Evolutionary conservation across 2,329 filamentous ascomycete species (phyloP).

Genomic region (Amauroascus niger): DNA sequence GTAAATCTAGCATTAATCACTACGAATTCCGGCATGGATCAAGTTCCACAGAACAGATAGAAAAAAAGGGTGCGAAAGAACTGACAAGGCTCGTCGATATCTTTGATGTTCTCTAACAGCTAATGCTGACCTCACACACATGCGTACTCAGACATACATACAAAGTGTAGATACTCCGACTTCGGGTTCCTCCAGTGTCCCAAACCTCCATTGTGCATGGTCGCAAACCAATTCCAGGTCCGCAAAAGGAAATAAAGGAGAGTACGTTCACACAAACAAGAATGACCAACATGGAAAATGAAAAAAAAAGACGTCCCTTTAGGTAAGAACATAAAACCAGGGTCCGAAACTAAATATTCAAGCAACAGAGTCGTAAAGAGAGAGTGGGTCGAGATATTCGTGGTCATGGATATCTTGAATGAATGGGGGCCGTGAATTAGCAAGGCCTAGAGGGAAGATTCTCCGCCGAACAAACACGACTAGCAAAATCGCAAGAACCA

Average conservation of each 20-base stretch:
- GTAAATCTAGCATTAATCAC: too few species aligned
- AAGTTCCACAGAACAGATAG: background rate
- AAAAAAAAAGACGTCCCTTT: conserved; percentile 5
- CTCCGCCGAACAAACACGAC: conserved; percentile 3
- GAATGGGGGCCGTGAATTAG: background rate
- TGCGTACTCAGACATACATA: conserved; percentile 11
- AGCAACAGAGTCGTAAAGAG: conserved; percentile 5
- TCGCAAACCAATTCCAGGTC: background rate
- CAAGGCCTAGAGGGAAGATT: background rate
- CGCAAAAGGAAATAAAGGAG: background rate
- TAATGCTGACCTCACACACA: conserved; percentile 4
- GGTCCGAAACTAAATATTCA: background rate
- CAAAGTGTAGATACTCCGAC: conserved; percentile 1
- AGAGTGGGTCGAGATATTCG: conserved; percentile 7
- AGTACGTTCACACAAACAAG: background rate
- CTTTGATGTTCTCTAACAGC: background rate
- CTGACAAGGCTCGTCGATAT: background rate
- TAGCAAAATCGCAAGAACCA: background rate
- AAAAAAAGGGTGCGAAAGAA: background rate
- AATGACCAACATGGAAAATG: background rate
- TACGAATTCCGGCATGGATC: too few species aligned
- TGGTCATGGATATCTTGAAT: conserved; percentile 12
- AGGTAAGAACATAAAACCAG: conserved; percentile 8
- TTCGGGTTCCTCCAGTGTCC: background rate
- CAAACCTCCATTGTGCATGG: background rate